Evolutionary conservation across 805 yeast genomes (phyloP).

Genomic region (Myxozyma nipponensis): DNA sequence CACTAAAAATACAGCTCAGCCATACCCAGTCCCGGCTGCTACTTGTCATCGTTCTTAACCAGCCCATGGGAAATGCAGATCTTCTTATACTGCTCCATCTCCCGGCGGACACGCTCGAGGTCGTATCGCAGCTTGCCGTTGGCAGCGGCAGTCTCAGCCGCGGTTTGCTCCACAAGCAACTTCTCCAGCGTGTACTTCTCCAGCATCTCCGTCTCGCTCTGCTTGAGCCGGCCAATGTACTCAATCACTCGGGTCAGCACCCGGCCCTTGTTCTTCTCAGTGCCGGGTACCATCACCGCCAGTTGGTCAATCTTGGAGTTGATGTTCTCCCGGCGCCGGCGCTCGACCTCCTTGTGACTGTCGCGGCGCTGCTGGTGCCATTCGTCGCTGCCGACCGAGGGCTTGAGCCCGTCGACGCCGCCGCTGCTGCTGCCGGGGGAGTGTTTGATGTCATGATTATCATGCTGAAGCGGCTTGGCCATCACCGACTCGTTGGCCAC

Average conservation of each 20-base stretch:
- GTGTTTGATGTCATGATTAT: neutral
- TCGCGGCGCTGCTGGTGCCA: conserved; percentile 81
- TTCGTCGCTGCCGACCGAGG: conserved; percentile 71
- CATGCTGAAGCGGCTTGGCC: conserved; percentile 20
- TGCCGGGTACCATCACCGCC: conserved; percentile 72
- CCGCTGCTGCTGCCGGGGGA: conserved; percentile 1
- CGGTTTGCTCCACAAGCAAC: conserved; percentile 84
- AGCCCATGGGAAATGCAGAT: conserved; percentile 35
- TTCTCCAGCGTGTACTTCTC: conserved; percentile 96
- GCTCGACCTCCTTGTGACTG: conserved; percentile 93
- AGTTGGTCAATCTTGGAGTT: conserved; percentile 81
- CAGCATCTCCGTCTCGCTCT: conserved; percentile 80
- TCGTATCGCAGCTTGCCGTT: conserved; percentile 86
- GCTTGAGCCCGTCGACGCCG: conserved; percentile 42
- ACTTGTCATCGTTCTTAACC: too few species aligned
- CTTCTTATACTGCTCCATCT: conserved; percentile 78
- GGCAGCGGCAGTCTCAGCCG: conserved; percentile 74
- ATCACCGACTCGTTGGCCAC: too few species aligned
- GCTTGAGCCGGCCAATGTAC: conserved; percentile 82
- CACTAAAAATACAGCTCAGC: too few species aligned
- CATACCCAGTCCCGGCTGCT: conserved; percentile 14
- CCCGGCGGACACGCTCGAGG: conserved; percentile 87
- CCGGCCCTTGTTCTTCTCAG: conserved; percentile 86
- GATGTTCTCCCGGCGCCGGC: conserved; percentile 85
- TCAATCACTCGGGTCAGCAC: conserved; percentile 85